Conservation (phyloP, 768 basidiomycete genomes). For the Pisolithus marmoratus region DNA sequence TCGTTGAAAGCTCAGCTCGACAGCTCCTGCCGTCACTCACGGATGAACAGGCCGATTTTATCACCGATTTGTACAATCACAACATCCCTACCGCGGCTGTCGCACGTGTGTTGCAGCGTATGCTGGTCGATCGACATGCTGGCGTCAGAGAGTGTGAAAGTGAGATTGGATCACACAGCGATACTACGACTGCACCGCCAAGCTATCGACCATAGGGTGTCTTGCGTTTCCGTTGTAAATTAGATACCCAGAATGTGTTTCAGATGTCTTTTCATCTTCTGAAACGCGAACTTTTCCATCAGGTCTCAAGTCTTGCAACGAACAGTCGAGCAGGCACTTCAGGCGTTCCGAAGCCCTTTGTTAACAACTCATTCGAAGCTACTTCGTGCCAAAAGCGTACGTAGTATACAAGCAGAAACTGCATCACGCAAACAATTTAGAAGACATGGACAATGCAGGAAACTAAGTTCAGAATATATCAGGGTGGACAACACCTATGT, state of each 20-base stretch:
- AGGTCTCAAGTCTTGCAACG: too few species aligned
- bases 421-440: too few species aligned
- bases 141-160: constrained; percentile 16
- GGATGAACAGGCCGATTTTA: constrained; percentile 22
- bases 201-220: not conserved
- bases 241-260: not conserved
- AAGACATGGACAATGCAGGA: not conserved
- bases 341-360: too few species aligned
- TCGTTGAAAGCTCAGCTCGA: not conserved
- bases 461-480: not conserved
- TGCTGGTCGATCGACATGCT: constrained; percentile 17
- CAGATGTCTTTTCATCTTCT: too few species aligned
- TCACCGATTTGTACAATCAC: constrained; percentile 15
- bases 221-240: not conserved
- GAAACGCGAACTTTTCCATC: too few species aligned
- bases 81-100: constrained; percentile 18
- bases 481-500: not conserved
- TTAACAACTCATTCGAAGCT: too few species aligned
- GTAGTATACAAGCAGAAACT: too few species aligned
- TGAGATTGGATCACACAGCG: constrained; percentile 12
- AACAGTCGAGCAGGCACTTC: too few species aligned
- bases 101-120: constrained; percentile 18
- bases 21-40: constrained; percentile 11
- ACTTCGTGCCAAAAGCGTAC: too few species aligned
- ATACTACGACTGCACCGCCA: constrained; percentile 7